Evolutionary conservation across 164 flowering plant species (phyloP).

Genomic region (Vitis labrusca): DNA sequence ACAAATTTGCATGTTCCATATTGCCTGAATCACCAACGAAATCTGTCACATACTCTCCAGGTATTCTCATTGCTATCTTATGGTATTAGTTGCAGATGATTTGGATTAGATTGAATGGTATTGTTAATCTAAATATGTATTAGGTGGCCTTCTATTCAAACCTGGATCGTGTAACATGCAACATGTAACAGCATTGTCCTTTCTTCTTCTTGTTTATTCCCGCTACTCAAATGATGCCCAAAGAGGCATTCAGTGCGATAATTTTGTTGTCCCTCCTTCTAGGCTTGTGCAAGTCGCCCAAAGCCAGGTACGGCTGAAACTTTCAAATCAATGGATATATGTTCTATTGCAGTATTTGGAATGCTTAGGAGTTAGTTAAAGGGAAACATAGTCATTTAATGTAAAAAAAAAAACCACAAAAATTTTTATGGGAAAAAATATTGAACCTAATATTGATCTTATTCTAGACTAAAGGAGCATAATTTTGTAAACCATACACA

Average conservation of each 20-base stretch:
- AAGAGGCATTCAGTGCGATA: constrained; percentile 6
- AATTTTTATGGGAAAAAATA: no score
- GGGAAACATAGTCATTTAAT: no score
- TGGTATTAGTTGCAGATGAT: no score
- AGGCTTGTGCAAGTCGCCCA: constrained; percentile 6
- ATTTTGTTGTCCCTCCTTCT: neutral
- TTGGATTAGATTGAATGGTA: neutral
- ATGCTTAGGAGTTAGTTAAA: no score
- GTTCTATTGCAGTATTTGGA: no score
- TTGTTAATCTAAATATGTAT: neutral
- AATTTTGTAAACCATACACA: no score
- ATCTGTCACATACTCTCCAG: constrained; percentile 36
- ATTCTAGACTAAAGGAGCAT: no score
- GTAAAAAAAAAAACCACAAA: no score
- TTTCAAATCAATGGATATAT: neutral
- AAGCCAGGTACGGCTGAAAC: neutral
- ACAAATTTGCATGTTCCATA: constrained; percentile 39
- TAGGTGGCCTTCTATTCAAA: constrained; percentile 59
- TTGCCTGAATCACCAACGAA: constrained; percentile 49
- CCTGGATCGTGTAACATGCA: constrained; percentile 52
- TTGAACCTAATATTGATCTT: no score
- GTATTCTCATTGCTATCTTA: constrained; percentile 15
- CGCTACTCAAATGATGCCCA: constrained; percentile 8
- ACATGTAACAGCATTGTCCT: constrained; percentile 41
- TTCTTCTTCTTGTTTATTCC: constrained; percentile 46